Evolutionary conservation across 1,284 basidiomycete genomes (phyloP), one percentile per base, ranked within the genome.

Genomic region (Porogramme epimiltina): DNA sequence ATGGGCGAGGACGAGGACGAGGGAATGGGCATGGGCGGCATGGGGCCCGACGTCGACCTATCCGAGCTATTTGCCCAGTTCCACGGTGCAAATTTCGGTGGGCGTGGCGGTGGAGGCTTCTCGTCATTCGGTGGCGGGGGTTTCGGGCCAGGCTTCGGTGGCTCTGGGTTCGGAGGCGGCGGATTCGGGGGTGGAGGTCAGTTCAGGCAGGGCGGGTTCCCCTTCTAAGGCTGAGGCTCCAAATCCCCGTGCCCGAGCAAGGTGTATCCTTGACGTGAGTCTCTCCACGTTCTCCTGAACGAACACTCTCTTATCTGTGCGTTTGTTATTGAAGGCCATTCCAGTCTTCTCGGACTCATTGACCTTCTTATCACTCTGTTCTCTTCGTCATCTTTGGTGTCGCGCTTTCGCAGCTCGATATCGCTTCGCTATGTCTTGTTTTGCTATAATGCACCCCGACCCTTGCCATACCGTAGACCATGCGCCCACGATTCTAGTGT

Each of bases 1-100:
- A 62, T 82, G 66, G 89, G 89, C 34, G 88, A 87, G 54, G 88
- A 91, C 63, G 88, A 90, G 55, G 86, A 89, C 49, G 85, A 83
- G 28, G 60, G 72, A 24, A 65, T 69, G 43, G 70, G 73, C 33
- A 73, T 72, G 68, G 72, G 73, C 15, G 77, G 78, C 16, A 75
- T 77, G 73, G 61, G 58, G 39, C 49, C 39, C 4, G 71, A 66
- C 16, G 70, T 76, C 26, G 84, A 88, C 66, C 56, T 89, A 9
- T 77, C 82, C 3, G 79, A 84, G 47, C 65, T 89, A 10, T 87
- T 89, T 64, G 76, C 85, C 2, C 80, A 83, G 58, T 87, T 88
- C 63, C 73, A 78, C 28, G 69, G 66, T 19, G 46, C 48, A 0
- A 51, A 51, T 3, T 55, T 51, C 39, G 49, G 57, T 11, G 54